These are phyloP conservation scores for Starmerella tilneyi DNA, from an alignment of 805 yeast species.

Conservation along the genomic window DNA sequence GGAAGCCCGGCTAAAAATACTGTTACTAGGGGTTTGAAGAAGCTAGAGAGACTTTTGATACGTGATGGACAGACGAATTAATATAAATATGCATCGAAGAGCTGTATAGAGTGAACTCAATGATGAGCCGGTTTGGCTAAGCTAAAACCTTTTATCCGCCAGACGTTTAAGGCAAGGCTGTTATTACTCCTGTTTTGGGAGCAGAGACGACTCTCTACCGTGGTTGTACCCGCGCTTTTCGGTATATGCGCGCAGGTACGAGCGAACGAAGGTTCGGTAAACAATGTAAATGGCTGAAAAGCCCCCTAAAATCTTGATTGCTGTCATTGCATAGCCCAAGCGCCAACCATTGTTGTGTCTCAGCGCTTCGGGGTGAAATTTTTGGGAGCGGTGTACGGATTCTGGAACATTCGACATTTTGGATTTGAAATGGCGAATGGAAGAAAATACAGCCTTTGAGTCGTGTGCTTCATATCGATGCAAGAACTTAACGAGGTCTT, in stretches of 20 bases:
- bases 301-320: neutral
- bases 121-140: too few species aligned
- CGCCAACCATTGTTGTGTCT: neutral
- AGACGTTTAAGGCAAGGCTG: too few species aligned
- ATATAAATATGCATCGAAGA: too few species aligned
- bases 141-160: too few species aligned
- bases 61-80: too few species aligned
- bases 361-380: slow-evolving; percentile 10
- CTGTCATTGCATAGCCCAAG: neutral
- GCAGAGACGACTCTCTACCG: neutral
- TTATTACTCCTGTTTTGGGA: slow-evolving; percentile 9
- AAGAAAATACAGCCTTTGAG: slow-evolving; percentile 11
- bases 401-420: slow-evolving; percentile 5
- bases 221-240: neutral
- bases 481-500: slow-evolving; percentile 12
- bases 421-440: slow-evolving; percentile 12
- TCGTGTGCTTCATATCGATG: slow-evolving; percentile 10
- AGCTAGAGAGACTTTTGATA: too few species aligned
- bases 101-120: too few species aligned
- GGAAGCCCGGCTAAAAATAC: too few species aligned
- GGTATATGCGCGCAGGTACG: slow-evolving; percentile 1
- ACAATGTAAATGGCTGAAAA: slow-evolving; percentile 2
- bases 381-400: slow-evolving; percentile 11
- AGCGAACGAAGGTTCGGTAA: slow-evolving; percentile 6
- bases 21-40: too few species aligned